Evolutionary conservation across 2,329 filamentous ascomycete genomes (phyloP).

Genomic region (Berkeleyomyces rouxiae): DNA sequence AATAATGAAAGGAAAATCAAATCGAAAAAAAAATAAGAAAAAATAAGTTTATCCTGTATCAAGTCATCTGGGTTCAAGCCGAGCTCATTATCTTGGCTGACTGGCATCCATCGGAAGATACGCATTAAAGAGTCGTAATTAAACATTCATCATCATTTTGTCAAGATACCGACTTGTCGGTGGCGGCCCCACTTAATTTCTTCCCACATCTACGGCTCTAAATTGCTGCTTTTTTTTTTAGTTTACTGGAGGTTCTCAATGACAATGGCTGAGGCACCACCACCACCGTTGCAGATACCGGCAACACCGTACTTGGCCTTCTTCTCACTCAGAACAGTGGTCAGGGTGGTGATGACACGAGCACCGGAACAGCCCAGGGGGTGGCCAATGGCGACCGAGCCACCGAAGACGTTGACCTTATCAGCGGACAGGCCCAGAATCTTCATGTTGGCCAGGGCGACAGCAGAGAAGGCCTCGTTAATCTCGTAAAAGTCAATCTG

Average conservation of each 20-base stretch:
- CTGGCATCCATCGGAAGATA: neutral
- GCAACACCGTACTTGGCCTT: conserved; percentile 85
- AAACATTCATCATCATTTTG: conserved; percentile 2
- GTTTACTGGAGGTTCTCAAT: conserved; percentile 54
- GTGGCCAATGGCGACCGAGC: conserved; percentile 89
- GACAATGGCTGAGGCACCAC: conserved; percentile 84
- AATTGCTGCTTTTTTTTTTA: neutral
- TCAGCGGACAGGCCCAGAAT: conserved; percentile 61
- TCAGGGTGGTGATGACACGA: conserved; percentile 77
- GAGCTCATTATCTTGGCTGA: neutral
- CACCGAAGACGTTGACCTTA: conserved; percentile 90
- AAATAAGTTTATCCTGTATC: neutral
- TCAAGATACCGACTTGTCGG: neutral
- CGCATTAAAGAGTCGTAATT: conserved; percentile 6
- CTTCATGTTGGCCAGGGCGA: conserved; percentile 93
- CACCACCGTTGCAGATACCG: conserved; percentile 95
- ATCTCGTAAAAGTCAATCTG: conserved; percentile 92
- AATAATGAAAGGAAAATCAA: neutral
- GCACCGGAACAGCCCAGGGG: conserved; percentile 88
- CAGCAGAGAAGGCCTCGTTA: conserved; percentile 97
- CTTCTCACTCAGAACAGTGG: conserved; percentile 77
- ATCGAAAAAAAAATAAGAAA: neutral
- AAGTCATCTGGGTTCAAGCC: neutral
- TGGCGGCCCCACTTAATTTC: neutral
- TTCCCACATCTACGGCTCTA: neutral